These are phyloP conservation scores for Lunasporangiospora selenospora DNA, from an alignment of 192 early-diverging fungal species.

Conservation along the genomic window DNA sequence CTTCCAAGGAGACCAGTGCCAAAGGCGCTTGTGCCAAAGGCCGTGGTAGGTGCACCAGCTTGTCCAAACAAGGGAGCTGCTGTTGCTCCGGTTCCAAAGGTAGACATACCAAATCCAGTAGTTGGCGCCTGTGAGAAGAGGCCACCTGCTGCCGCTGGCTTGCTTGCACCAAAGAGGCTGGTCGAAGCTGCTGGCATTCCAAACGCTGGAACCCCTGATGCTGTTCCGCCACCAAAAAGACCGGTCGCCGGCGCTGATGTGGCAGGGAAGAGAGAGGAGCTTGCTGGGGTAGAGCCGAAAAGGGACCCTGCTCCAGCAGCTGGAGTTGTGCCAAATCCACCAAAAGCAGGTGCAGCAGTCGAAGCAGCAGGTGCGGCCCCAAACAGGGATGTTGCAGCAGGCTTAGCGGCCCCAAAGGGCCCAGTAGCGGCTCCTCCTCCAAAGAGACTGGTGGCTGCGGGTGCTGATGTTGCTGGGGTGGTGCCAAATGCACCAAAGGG, in stretches of 20 bases:
- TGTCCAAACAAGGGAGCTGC: constrained; percentile 22
- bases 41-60: constrained; percentile 3
- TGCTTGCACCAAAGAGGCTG: constrained; percentile 24
- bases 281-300: constrained; percentile 39
- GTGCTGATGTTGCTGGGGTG: constrained; percentile 21
- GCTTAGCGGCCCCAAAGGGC: constrained; percentile 35
- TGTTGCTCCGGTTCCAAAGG: constrained; percentile 22
- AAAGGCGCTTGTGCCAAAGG: constrained; percentile 34
- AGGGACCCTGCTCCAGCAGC: constrained; percentile 35
- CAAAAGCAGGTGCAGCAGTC: constrained; percentile 25
- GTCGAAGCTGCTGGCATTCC: constrained; percentile 13
- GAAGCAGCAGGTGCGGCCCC: constrained; percentile 33
- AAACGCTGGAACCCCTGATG: constrained; percentile 36
- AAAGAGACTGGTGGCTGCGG: constrained; percentile 38
- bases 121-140: constrained; percentile 5
- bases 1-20: constrained; percentile 51
- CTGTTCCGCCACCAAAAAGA: constrained; percentile 37
- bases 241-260: constrained; percentile 16
- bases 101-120: constrained; percentile 17
- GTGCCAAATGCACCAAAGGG: constrained; percentile 59
- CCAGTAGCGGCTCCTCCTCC: constrained; percentile 17
- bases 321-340: constrained; percentile 36
- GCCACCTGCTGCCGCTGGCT: constrained; percentile 20
- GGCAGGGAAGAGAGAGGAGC: constrained; percentile 37
- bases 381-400: constrained; percentile 43